Percentiles rank a stretch among this genome's conserved stretches.
phyloP scores from a whole-genome alignment of 1,139 yeast genomes.

The Debaryomyces sp. region DNA sequence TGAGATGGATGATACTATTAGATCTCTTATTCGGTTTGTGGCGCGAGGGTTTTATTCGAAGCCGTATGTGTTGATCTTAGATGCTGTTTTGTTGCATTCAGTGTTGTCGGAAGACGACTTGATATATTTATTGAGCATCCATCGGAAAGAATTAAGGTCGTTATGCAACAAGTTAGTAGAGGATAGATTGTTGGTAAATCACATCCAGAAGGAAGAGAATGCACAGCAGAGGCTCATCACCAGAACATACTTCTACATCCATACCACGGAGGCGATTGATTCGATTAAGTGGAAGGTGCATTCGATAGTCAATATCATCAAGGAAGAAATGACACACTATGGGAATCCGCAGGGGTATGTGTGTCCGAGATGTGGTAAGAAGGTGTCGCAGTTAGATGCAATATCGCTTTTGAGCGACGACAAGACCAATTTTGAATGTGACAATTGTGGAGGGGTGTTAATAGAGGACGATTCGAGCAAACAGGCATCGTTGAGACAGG shows the following conservation, averaged over 20 bases:
- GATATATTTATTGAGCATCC: slow-evolving; percentile 76
- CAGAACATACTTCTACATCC: slow-evolving; percentile 84
- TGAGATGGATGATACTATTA: slow-evolving; percentile 45
- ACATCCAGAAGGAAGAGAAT: slow-evolving; percentile 83
- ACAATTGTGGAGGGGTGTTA: slow-evolving; percentile 74
- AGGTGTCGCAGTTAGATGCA: slow-evolving; percentile 86
- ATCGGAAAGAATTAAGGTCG: slow-evolving; percentile 83
- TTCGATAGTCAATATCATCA: slow-evolving; percentile 73
- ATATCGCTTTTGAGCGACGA: slow-evolving; percentile 79
- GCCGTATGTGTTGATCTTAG: slow-evolving; percentile 81
- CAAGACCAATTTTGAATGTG: slow-evolving; percentile 79
- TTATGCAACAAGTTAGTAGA: slow-evolving; percentile 81
- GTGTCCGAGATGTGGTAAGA: slow-evolving; percentile 82
- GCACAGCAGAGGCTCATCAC: slow-evolving; percentile 67
- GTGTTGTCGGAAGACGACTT: slow-evolving; percentile 95
- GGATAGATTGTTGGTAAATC: slow-evolving; percentile 69
- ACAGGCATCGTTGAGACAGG: slow-evolving; percentile 82
- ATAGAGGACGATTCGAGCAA: slow-evolving; percentile 88
- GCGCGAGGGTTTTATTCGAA: slow-evolving; percentile 86
- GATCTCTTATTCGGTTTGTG: slow-evolving; percentile 56
- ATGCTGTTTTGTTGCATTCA: slow-evolving; percentile 87
- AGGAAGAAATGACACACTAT: slow-evolving; percentile 77
- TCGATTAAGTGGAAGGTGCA: slow-evolving; percentile 97
- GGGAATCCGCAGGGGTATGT: slow-evolving; percentile 93
- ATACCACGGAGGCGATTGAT: slow-evolving; percentile 91